Evolutionary conservation across 768 basidiomycete genomes (phyloP), one percentile per base, ranked within the genome.

Genomic region (Leccinum rimulosum): DNA sequence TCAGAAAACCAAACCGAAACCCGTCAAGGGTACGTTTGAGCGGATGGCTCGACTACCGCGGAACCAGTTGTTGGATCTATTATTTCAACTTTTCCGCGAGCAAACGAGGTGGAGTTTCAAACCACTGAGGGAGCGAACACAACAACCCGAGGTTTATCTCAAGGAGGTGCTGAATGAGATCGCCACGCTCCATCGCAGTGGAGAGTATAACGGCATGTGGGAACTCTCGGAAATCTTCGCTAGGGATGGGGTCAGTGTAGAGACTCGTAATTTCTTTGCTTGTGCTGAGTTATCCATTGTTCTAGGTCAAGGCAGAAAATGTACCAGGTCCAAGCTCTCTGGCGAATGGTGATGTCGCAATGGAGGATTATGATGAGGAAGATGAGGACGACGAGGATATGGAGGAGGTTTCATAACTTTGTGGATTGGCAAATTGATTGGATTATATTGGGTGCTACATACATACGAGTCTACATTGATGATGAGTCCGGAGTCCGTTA

Each of bases 1-100:
- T 61, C 33, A 72, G 88, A 84, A 83, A 80, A 78, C 84, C 15
- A 91, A 87, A 74, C 82, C 76, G 43, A 91, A 88, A 70, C 80
- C 77, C 2, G 72, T 79, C 17, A 90, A 91, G 64, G 88, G 88
- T 30, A 77, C 82, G 14, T 89, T 89, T 75, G 92, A 95, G 73
- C 89, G 91, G 64, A 89, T 91, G 84, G 88, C 90, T n/a, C 91
- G 95, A 70, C 87, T 97, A 75, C 92, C 93, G 6, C 82, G 88
- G 56, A 89, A 93, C 75, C 89, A 95, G 68, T 82, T 97, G 8
- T 80, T 93, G 72, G 93, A 97, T 71, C 76, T 88, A 56, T 80
- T 97, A 45, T 95, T 95, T 74, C 65, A 75, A 2, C 78, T 87
- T 7, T 98, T 95, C 79, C 82, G 84, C 59, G 86, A 93, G 60